These are phyloP conservation scores for Plasmodium knowlesi DNA, from an alignment of 169 alveolate species.

Conservation along the genomic window DNA sequence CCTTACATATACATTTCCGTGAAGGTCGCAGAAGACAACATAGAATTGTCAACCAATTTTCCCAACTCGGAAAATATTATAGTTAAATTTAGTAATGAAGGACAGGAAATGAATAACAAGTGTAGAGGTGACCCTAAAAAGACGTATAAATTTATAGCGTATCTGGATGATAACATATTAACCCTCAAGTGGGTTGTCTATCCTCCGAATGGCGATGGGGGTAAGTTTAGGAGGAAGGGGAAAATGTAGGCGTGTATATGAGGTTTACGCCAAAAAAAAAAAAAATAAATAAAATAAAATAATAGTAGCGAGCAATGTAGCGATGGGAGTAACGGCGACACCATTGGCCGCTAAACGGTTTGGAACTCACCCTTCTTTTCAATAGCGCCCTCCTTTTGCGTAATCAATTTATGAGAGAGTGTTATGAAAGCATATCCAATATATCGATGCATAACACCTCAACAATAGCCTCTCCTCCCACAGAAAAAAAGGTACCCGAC, in stretches of 20 bases:
- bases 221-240: background rate
- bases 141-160: background rate
- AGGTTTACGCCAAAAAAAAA: background rate
- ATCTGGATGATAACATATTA: background rate
- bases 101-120: background rate
- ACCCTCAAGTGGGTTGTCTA: background rate
- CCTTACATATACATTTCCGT: background rate
- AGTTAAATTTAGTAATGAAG: background rate
- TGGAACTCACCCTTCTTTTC: background rate
- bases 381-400: background rate
- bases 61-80: background rate
- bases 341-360: background rate
- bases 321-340: background rate
- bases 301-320: background rate
- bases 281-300: no score
- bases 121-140: background rate
- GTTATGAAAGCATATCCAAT: background rate
- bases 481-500: background rate
- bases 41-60: background rate
- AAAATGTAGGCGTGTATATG: background rate
- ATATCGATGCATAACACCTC: background rate
- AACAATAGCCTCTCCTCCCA: background rate
- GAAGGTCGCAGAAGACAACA: background rate
- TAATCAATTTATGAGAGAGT: background rate
- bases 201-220: background rate